Conservation (phyloP, 805 yeast genomes). For the Wickerhamiella alocasiicola region DNA sequence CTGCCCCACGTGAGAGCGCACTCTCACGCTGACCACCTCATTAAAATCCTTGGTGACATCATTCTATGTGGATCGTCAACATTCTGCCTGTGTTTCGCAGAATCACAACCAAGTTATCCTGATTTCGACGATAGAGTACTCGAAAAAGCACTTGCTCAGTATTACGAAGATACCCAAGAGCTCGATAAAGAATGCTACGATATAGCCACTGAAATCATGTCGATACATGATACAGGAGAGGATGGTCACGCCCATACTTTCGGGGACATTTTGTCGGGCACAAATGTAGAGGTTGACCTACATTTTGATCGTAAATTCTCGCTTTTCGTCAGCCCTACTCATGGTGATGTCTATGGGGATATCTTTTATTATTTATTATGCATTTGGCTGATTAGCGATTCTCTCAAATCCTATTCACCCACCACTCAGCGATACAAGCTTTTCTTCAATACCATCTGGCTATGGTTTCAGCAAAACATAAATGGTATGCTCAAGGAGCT, state of each 20-base stretch:
- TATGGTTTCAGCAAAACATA: conserved; percentile 11
- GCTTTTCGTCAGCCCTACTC: conserved; percentile 10
- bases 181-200: background rate
- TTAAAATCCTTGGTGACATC: conserved; percentile 9
- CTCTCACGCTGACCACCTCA: conserved; percentile 1
- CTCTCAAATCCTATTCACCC: conserved; percentile 8
- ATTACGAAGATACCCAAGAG: conserved; percentile 7
- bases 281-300: background rate
- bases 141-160: background rate
- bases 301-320: background rate
- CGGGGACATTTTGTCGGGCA: conserved; percentile 1
- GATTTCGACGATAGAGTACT: background rate
- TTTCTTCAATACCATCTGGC: conserved; percentile 14
- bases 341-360: conserved; percentile 12
- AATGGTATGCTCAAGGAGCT: conserved; percentile 11
- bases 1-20: conserved; percentile 5
- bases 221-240: background rate
- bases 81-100: conserved; percentile 10
- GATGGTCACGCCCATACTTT: background rate
- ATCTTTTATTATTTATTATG: conserved; percentile 12
- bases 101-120: background rate
- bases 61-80: conserved; percentile 14
- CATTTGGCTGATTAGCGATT: conserved; percentile 3
- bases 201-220: background rate
- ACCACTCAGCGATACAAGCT: conserved; percentile 6